Conservation (phyloP, 78 protist species). For the slime mould (Dictyostelium discoideum) region dicty_2.7 NC_007089.4:4487001-4487500, state of each 20-base stretch:
- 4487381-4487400: not conserved
- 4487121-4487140: no score
- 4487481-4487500: not conserved
- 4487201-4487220: not conserved
- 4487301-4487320: constrained; percentile 18
- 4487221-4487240: not conserved
- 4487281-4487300: constrained; percentile 46
- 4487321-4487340: not conserved
- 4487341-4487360: not conserved
- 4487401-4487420: no score
- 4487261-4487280: constrained; percentile 74
- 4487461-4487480: not conserved
- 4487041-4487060: constrained; percentile 64
- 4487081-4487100: not conserved
- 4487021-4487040: constrained; percentile 83
- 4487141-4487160: not conserved
- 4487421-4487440: not conserved
- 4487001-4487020: constrained; percentile 37
- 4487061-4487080: not conserved
- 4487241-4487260: constrained; percentile 4
- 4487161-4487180: constrained; percentile 7
- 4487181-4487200: not conserved
- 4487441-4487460: not conserved
- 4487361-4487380: not conserved
- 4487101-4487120: not conserved